Conservation (phyloP, 139 green algal species). For the Chlamydomonas sp. region DNA sequence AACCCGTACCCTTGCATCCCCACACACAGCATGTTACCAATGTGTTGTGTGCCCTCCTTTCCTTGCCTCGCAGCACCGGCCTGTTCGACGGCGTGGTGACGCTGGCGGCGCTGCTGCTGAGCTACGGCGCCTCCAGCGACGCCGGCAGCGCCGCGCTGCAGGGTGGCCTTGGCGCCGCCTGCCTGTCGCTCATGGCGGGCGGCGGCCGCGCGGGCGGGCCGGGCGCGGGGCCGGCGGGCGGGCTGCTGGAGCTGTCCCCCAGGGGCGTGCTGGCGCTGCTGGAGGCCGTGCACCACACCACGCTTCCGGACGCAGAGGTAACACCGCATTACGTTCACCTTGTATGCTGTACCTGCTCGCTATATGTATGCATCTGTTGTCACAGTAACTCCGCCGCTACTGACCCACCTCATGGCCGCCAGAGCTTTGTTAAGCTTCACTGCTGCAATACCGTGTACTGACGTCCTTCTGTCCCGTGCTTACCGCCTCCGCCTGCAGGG, state of each 20-base stretch:
- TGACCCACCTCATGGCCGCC: too few species aligned
- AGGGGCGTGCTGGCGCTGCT: slow-evolving; percentile 62
- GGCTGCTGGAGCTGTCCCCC: slow-evolving; percentile 71
- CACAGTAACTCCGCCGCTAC: too few species aligned
- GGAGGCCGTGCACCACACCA: slow-evolving; percentile 45
- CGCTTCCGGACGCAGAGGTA: slow-evolving; percentile 50
- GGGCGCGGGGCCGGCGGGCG: not conserved
- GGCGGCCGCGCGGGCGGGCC: not conserved
- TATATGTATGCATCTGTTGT: not conserved
- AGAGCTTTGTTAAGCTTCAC: too few species aligned
- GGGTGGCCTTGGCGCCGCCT: slow-evolving; percentile 41
- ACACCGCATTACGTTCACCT: not conserved
- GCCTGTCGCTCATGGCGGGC: slow-evolving; percentile 20
- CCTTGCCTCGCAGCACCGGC: slow-evolving; percentile 29
- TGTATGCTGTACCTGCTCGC: too few species aligned
- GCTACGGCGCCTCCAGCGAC: slow-evolving; percentile 50
- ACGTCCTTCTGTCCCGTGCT: not conserved
- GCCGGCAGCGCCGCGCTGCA: slow-evolving; percentile 41
- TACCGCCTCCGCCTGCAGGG: not conserved
- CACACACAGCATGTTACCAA: not conserved
- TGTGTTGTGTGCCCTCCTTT: not conserved
- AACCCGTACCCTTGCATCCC: too few species aligned
- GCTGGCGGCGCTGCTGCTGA: slow-evolving; percentile 63
- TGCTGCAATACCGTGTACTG: not conserved
- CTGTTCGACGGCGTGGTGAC: slow-evolving; percentile 67